phyloP scores from a whole-genome alignment of 2,329 filamentous ascomycete species.

The Rhexocercosporidium sp. region DNA sequence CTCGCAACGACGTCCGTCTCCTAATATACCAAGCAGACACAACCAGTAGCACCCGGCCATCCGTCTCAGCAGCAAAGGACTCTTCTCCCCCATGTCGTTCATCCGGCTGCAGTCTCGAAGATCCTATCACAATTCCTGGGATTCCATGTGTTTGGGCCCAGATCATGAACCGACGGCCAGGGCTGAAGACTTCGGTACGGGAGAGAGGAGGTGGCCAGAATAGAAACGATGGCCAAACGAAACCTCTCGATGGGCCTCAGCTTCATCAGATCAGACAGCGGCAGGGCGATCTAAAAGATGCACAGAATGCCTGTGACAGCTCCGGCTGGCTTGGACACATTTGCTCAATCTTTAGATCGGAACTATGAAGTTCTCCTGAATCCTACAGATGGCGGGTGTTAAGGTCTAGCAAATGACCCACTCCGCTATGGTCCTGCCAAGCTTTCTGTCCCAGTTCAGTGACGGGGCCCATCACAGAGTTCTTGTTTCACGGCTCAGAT shows the following conservation, averaged over 20 bases:
- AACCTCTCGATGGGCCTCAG: not conserved
- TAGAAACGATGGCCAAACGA: conserved; percentile 16
- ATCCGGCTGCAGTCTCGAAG: conserved; percentile 26
- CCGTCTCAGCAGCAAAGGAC: conserved; percentile 1
- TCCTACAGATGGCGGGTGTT: not conserved
- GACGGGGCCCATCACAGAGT: not conserved
- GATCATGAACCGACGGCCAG: not conserved
- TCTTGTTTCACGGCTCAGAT: conserved; percentile 15
- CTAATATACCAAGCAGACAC: not conserved
- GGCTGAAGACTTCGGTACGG: conserved; percentile 10
- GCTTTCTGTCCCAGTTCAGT: not conserved
- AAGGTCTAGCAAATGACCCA: not conserved
- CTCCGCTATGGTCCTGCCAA: conserved; percentile 12
- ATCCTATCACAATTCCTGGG: conserved; percentile 23
- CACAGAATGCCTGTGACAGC: conserved; percentile 8
- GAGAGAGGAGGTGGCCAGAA: not conserved
- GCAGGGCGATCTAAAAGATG: conserved; percentile 10
- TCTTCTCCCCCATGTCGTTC: conserved; percentile 22
- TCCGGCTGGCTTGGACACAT: not conserved
- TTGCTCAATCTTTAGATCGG: not conserved
- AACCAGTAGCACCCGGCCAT: not conserved
- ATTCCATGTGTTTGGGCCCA: conserved; percentile 21
- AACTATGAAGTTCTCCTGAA: conserved; percentile 10
- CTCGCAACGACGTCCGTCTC: conserved; percentile 9
- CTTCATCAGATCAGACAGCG: conserved; percentile 7